Evolutionary conservation across 2,329 filamentous ascomycete genomes (phyloP).

Genomic region (Volutella citrinella): DNA sequence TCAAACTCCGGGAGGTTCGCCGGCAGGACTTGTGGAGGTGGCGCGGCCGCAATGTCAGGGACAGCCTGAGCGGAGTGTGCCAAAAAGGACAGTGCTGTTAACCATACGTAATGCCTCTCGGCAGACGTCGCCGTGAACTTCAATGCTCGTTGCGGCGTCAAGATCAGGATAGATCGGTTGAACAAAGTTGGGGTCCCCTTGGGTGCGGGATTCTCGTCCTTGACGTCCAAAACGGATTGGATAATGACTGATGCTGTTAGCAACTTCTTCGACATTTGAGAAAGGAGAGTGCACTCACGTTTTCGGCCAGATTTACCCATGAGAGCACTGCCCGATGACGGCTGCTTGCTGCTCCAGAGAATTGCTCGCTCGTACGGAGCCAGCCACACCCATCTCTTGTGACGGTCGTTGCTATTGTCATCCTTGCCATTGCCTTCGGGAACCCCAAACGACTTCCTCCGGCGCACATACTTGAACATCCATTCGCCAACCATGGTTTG

Average conservation of each 20-base stretch:
- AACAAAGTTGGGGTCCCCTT: slow-evolving; percentile 68
- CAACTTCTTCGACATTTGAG: slow-evolving; percentile 9
- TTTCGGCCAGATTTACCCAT: slow-evolving; percentile 95
- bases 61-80: slow-evolving; percentile 83
- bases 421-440: slow-evolving; percentile 64
- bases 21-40: slow-evolving; percentile 38
- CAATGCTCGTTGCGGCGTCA: slow-evolving; percentile 88
- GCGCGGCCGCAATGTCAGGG: slow-evolving; percentile 64
- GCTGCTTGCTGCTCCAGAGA: slow-evolving; percentile 98
- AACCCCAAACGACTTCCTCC: slow-evolving; percentile 87
- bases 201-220: slow-evolving; percentile 84
- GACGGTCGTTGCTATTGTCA: slow-evolving; percentile 72
- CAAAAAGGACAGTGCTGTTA: slow-evolving; percentile 91
- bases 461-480: slow-evolving; percentile 89
- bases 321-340: slow-evolving; percentile 79
- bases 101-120: slow-evolving; percentile 91
- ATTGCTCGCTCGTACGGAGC: slow-evolving; percentile 94
- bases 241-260: slow-evolving; percentile 68
- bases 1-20: slow-evolving; percentile 51
- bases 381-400: slow-evolving; percentile 98
- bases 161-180: slow-evolving; percentile 89
- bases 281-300: slow-evolving; percentile 57
- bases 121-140: slow-evolving; percentile 86
- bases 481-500: slow-evolving; percentile 98
- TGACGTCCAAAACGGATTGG: slow-evolving; percentile 95